Evolutionary conservation across 2,329 filamentous ascomycete species (phyloP), one percentile per base, ranked within the genome.

Genomic region (Onygenales sp.): DNA sequence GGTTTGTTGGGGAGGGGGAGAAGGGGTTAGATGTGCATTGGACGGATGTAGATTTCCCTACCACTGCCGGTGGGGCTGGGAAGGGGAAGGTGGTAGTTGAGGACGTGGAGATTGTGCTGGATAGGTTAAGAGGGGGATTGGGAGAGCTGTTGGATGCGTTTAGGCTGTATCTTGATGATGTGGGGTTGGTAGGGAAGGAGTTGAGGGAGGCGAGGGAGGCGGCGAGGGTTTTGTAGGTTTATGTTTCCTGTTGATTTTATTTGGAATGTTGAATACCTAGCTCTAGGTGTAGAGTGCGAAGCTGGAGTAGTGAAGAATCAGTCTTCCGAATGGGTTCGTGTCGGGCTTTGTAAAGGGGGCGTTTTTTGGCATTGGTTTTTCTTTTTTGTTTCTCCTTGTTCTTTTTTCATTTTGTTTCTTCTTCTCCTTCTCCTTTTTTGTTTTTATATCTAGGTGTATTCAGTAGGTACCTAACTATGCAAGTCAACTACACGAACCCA

Each of bases 171-270:
- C 78, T 85, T 58, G 72, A 75, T 38, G 83, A 88, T 56, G 73
- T 95, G 60, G 81, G 85, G 45, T 71, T 96, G 58, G 84, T 77
- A 41, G 75, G 79, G 57, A 78, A 78, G 53, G 91, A 96, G 62
- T 75, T 95, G 60, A 78, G 85, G 61, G 72, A 86, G 54, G 91
- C 89, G 4, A 85, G 79, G 66, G 84, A 89, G 64, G 84, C 84
- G 10, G 69, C 68, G 39, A 65, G 67, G 11, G 33, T 66, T 45
- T 33, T 52, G 21, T 49, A 33, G 41, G 14, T 21, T 9, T 6
- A 7, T 7, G 17, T 32, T 17, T 5, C 13, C 11, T 45, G 8
- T 4, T 35, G 21, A 27, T 27, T 27, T 27, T 3, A 27, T 27
- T 27, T 27, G 21, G 21, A 27, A 5, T 27, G 3, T 27, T 27